These are phyloP conservation scores for Pseudogymnoascus verrucosus DNA, from an alignment of 2,329 filamentous ascomycete genomes.

Conservation along the genomic window DNA sequence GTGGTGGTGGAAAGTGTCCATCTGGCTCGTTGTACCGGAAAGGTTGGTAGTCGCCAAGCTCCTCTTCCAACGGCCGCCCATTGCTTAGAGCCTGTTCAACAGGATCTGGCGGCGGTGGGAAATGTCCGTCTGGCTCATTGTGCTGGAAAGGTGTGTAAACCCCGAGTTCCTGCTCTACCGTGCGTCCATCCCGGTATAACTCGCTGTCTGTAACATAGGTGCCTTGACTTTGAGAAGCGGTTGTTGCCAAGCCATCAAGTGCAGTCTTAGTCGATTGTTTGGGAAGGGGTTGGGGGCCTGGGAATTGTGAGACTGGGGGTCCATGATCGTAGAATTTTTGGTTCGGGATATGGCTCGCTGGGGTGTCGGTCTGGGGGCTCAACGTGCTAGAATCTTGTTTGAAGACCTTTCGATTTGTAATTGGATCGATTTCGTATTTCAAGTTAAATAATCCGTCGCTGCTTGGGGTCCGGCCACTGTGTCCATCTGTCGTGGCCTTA, in stretches of 20 bases:
- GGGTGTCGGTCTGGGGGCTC: not conserved
- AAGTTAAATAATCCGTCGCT: constrained; percentile 14
- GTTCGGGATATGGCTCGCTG: constrained; percentile 12
- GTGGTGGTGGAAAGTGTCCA: constrained; percentile 25
- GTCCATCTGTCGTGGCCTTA: not conserved
- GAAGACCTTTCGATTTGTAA: constrained; percentile 47
- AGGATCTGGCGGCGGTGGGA: constrained; percentile 19
- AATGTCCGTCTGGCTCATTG: constrained; percentile 34
- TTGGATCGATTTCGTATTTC: constrained; percentile 47
- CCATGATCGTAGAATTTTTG: constrained; percentile 11
- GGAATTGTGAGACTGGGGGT: constrained; percentile 5
- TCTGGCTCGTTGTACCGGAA: constrained; percentile 26
- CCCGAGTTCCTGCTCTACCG: constrained; percentile 11
- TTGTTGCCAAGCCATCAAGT: not conserved
- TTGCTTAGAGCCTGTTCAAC: constrained; percentile 29
- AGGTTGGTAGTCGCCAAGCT: constrained; percentile 3
- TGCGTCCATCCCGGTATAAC: not conserved
- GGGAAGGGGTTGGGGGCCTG: not conserved
- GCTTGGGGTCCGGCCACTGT: constrained; percentile 15
- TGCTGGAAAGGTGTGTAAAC: constrained; percentile 31
- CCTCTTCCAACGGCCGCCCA: not conserved
- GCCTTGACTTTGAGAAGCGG: not conserved
- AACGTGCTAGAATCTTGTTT: constrained; percentile 21
- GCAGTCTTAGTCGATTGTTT: not conserved
- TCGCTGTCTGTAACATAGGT: constrained; percentile 7